Base-by-base conservation (phyloP, 768 basidiomycete genomes). In the Fistulinella prunicolor region DNA sequence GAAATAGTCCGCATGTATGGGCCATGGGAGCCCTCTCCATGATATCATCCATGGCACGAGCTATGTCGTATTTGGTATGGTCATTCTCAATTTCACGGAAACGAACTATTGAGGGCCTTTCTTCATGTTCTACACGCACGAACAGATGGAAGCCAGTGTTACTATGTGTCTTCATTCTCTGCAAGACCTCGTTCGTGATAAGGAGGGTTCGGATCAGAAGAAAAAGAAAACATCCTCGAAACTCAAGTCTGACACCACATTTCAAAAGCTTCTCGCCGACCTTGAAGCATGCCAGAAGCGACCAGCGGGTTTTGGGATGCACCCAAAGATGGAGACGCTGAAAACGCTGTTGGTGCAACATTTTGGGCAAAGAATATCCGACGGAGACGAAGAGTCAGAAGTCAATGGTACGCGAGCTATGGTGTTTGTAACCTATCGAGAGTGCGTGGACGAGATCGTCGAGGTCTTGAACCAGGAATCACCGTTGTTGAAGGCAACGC, bases 321-420 rank as follows among this genome's bases (percentile, higher is more conserved):
- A 99, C 68, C 95, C 95, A 4, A 99, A 99, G 73, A 86, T 97
- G 82, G 91, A 92, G 39, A 84, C 77, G 49, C 76, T 95, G 10
- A 83, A 83, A 48, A 71, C 73, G 3, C 71, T 98, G 23, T 71
- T 92, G 6, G 67, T 94, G 16, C 80, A 89, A 37, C 88, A 96
- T 66, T 96, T 97, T 61, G 65, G 65, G 26, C 55, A 55, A 44
- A 48, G 50, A 41, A 55, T 63, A 28, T 79, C 76, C 4, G 70
- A 79, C 47, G 75, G 76, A 7, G 68, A 68, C 17, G 75, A 64
- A 12, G 43, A 46, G 14, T 42, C 1, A 4, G 68, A 58, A 20
- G 60, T 55, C 13, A 63, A 57, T 22, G 64, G 58, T 38, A 91
- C 91, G 2, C 78, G 85, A 51, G 89, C 86, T 17, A 99, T 98